Conservation (phyloP, 805 yeast genomes). For the Ogataea haglerorum region DNA sequence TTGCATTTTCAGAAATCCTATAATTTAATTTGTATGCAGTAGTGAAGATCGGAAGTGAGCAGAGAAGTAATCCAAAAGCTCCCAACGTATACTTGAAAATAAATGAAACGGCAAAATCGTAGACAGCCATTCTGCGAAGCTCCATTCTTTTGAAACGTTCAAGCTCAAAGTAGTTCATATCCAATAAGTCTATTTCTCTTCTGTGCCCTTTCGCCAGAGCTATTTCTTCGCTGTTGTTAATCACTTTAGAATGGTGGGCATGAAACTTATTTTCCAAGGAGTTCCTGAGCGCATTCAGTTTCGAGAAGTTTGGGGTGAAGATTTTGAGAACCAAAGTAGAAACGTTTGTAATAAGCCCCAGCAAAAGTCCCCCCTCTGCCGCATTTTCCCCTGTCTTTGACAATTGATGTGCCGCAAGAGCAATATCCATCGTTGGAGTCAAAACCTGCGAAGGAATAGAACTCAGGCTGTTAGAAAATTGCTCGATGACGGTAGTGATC, state of each 20-base stretch:
- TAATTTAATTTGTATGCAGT: slow-evolving; percentile 34
- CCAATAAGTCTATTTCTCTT: slow-evolving; percentile 73
- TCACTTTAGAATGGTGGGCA: slow-evolving; percentile 76
- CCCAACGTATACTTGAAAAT: slow-evolving; percentile 94
- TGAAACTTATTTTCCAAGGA: slow-evolving; percentile 82
- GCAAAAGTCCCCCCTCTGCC: slow-evolving; percentile 72
- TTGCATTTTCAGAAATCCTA: slow-evolving; percentile 40
- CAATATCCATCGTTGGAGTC: slow-evolving; percentile 77
- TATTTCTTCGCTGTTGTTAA: slow-evolving; percentile 78
- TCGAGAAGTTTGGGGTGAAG: slow-evolving; percentile 89
- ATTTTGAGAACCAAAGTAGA: slow-evolving; percentile 71
- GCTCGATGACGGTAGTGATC: slow-evolving; percentile 73
- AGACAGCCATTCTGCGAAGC: slow-evolving; percentile 66
- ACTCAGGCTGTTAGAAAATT: slow-evolving; percentile 69
- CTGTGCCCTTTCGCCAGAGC: slow-evolving; percentile 81
- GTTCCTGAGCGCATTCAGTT: slow-evolving; percentile 69
- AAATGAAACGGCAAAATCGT: slow-evolving; percentile 83
- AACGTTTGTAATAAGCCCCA: slow-evolving; percentile 76
- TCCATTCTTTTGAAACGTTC: slow-evolving; percentile 75
- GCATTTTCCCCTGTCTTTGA: slow-evolving; percentile 61
- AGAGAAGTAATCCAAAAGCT: slow-evolving; percentile 84
- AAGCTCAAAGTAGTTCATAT: slow-evolving; percentile 74
- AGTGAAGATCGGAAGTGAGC: slow-evolving; percentile 81
- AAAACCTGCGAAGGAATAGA: slow-evolving; percentile 77
- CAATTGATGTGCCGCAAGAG: slow-evolving; percentile 76